phyloP scores from a whole-genome alignment of 1,284 basidiomycete genomes.

The Flammula alnicola region DNA sequence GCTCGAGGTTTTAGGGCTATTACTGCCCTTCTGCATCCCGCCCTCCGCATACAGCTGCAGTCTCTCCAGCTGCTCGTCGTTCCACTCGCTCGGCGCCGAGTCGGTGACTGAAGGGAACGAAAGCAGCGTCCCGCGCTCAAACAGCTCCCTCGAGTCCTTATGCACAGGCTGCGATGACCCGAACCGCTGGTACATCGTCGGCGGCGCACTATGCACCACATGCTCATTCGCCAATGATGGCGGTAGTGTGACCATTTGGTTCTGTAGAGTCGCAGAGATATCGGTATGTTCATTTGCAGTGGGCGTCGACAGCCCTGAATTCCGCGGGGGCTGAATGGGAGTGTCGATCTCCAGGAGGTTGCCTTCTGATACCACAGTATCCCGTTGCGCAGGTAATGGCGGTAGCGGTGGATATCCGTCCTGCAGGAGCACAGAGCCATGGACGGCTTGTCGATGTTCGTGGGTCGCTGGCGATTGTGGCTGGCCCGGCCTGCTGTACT shows the following conservation, averaged over 20 bases:
- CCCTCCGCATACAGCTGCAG: conserved; percentile 7
- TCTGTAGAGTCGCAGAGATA: conserved; percentile 1
- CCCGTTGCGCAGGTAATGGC: conserved; percentile 16
- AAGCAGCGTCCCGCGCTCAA: conserved; percentile 41
- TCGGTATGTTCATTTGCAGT: background rate
- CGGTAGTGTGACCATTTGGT: conserved; percentile 32
- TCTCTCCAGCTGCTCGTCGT: conserved; percentile 30
- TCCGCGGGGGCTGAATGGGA: conserved; percentile 15
- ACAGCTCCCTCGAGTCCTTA: conserved; percentile 42
- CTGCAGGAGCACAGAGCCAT: conserved; percentile 31
- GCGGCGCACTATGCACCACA: conserved; percentile 46
- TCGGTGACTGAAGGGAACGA: conserved; percentile 56
- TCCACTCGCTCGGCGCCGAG: conserved; percentile 45
- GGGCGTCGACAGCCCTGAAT: conserved; percentile 12
- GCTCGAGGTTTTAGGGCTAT: conserved; percentile 2
- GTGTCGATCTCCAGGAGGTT: conserved; percentile 30
- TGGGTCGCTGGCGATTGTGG: conserved; percentile 57
- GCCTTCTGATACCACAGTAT: conserved; percentile 16
- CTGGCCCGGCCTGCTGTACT: conserved; percentile 62
- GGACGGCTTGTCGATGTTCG: conserved; percentile 49
- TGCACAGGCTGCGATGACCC: conserved; percentile 11
- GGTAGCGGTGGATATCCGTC: conserved; percentile 41
- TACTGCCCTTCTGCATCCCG: background rate
- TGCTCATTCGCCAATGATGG: conserved; percentile 33
- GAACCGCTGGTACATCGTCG: conserved; percentile 37